These are phyloP conservation scores for Pseudoscleropodium purum DNA, from an alignment of 225 moss, liverwort and hornwort genomes.

Conservation along the genomic window DNA sequence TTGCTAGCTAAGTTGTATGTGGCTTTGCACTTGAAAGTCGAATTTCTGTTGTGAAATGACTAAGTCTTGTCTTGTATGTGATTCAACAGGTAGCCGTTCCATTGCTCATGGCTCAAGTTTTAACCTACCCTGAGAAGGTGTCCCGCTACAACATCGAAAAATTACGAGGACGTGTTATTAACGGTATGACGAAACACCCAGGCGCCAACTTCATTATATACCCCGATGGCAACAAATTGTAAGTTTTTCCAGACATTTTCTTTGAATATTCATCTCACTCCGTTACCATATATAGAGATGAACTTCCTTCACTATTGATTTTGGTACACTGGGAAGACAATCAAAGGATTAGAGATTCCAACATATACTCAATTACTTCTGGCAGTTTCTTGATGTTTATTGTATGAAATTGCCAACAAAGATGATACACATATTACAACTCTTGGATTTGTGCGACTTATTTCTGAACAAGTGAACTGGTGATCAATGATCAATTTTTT, in stretches of 20 bases:
- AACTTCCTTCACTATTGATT: background rate
- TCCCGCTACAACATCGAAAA: slow-evolving; percentile 99
- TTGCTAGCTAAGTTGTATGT: background rate
- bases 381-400: background rate
- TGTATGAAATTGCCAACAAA: background rate
- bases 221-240: slow-evolving; percentile 68
- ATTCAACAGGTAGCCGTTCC: slow-evolving; percentile 76
- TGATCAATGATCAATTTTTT: background rate
- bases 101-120: slow-evolving; percentile 82
- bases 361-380: background rate
- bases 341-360: background rate
- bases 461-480: background rate
- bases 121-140: slow-evolving; percentile 96
- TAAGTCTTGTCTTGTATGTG: background rate
- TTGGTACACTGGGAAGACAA: background rate
- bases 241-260: background rate
- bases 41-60: background rate
- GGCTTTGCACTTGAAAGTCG: background rate
- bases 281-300: background rate
- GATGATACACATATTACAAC: background rate
- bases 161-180: slow-evolving; percentile 74
- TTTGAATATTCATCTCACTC: background rate
- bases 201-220: slow-evolving; percentile 91
- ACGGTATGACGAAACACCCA: slow-evolving; percentile 94
- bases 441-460: background rate